Percentiles rank a stretch among this genome's conserved stretches.
Conservation (phyloP, 495 filamentous ascomycete species). For the Penicillium mononematosum region DNA sequence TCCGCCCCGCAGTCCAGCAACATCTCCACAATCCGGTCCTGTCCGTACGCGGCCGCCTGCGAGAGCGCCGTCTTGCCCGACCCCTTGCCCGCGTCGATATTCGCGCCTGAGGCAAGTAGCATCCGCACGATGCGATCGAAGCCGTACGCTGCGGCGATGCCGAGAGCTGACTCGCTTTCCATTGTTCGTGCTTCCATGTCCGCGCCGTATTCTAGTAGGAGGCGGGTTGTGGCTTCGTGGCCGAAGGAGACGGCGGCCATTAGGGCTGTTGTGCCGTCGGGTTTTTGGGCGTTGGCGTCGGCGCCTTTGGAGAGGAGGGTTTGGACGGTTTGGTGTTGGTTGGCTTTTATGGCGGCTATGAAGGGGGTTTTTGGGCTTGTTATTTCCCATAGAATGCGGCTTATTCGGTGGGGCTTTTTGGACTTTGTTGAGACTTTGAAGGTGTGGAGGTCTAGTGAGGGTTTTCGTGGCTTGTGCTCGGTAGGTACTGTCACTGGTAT, state of each 20-base stretch:
- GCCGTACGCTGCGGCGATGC: conserved; percentile 34
- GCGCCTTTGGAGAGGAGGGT: conserved; percentile 35
- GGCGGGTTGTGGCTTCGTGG: conserved; percentile 21
- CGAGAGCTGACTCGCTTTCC: conserved; percentile 33
- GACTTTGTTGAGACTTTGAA: background rate
- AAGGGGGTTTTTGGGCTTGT: conserved; percentile 16
- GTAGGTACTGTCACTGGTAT: background rate
- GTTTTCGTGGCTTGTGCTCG: background rate
- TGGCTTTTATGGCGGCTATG: conserved; percentile 13
- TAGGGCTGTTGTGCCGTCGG: conserved; percentile 35
- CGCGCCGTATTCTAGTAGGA: conserved; percentile 33
- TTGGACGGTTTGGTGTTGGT: conserved; percentile 6
- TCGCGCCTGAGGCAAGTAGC: conserved; percentile 30
- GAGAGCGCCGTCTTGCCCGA: conserved; percentile 15
- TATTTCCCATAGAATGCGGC: conserved; percentile 16
- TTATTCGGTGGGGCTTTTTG: conserved; percentile 18
- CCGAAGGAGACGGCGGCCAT: conserved; percentile 32
- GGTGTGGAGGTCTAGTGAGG: background rate
- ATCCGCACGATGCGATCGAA: conserved; percentile 33
- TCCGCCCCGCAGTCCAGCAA: conserved; percentile 43
- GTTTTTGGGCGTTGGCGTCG: conserved; percentile 35
- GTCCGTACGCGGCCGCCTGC: conserved; percentile 36
- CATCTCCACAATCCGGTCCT: conserved; percentile 34
- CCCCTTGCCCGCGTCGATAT: conserved; percentile 9
- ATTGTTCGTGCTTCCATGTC: conserved; percentile 14